Conservation (phyloP, 768 basidiomycete genomes). For the Pleurotus eryngii region DNA sequence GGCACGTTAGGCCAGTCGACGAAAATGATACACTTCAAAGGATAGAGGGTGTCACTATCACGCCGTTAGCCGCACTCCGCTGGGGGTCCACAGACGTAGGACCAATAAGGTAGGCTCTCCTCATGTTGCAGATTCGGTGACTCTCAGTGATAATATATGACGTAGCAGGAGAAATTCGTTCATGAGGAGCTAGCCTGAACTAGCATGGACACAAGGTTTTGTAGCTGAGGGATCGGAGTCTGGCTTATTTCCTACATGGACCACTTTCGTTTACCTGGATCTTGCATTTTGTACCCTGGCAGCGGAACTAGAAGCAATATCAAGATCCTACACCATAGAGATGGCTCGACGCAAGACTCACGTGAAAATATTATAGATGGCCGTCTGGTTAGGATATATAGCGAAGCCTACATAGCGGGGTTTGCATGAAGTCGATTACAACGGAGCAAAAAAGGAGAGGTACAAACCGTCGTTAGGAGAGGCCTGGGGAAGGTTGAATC, state of each 20-base stretch:
- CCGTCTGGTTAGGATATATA: constrained; percentile 50
- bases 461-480: constrained; percentile 52
- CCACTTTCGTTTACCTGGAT: neutral
- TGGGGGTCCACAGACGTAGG: neutral
- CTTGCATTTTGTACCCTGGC: constrained; percentile 6
- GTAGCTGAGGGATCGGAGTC: neutral
- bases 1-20: neutral
- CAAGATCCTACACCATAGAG: neutral
- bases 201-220: neutral
- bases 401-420: constrained; percentile 33
- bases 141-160: neutral
- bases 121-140: neutral
- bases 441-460: neutral
- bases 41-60: neutral
- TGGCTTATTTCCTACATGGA: neutral
- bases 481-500: constrained; percentile 25
- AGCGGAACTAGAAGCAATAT: neutral
- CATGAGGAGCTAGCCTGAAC: neutral
- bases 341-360: constrained; percentile 18
- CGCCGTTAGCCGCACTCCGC: neutral
- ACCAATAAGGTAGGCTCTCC: neutral
- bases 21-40: neutral
- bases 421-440: neutral
- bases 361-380: constrained; percentile 51
- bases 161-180: neutral